Base-by-base conservation (phyloP, 2,329 filamentous ascomycete species). In the Thielaviopsis populi region DNA sequence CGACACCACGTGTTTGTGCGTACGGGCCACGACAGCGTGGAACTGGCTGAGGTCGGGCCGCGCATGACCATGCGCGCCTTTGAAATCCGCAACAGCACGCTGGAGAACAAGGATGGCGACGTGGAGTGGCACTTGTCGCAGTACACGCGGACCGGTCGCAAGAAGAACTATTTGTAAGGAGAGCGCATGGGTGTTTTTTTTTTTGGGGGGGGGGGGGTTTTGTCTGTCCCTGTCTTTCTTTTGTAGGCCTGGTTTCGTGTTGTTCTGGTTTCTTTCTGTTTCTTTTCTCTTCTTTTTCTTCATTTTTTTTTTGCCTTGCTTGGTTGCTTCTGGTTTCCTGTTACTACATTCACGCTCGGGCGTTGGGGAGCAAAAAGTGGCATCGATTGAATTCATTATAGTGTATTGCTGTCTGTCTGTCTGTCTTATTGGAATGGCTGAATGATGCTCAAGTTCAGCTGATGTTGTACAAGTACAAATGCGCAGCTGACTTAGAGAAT, bases 11-110 rank as follows among this genome's bases (percentile, higher is more conserved):
- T 99, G 1, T 99, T 96, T 72, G 92, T 99, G 19, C 86, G 89
- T 73, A 97, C 94, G 0, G 87, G 89, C 0, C 94, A 92, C 71
- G 86, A 95, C 71, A 89, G 87, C 65, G 89, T 97, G 2, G 91
- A 95, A 74, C 75, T 96, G 69, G 86, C 88, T 15, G 91, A 96
- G 73, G 90, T 95, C 61, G 91, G 92, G 0, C 94, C 94, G 1
- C 81, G 94, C 65, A 96, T 97, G 89, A 96, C 91, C n/a, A 94
- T 97, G 90, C 81, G 90, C 69, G 78, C 91, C 62, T 99, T 97
- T 72, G 90, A 97, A 76, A 96, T 99, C 67, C 82, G 91, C 58
- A 87, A 86, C 62, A 92, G 94, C 17, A 95, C 92, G 3, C 77
- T 96, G 66, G 94, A 97, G 72, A 95, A 91, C 71, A 95, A 95